Conservation (phyloP, 306 rosid species). For the Pterocarpus santalinus region DNA sequence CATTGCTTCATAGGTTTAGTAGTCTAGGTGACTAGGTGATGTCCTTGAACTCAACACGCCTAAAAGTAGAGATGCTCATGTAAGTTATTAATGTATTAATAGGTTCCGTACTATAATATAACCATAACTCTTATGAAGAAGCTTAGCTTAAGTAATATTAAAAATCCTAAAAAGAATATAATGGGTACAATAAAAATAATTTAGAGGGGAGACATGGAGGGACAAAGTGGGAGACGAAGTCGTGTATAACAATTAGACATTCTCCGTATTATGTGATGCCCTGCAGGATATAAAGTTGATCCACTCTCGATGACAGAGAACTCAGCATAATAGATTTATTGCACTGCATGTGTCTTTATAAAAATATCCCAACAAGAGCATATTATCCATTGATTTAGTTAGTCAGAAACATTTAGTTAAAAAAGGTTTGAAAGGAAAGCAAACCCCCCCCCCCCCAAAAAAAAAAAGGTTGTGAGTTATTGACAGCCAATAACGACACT, state of each 20-base stretch:
- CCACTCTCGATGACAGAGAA: not conserved
- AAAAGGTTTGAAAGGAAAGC: not conserved
- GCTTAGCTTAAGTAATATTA: not conserved
- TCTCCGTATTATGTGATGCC: constrained; percentile 23
- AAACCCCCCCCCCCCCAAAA: not conserved
- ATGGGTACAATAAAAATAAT: not conserved
- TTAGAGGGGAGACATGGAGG: not conserved
- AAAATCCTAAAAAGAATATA: not conserved
- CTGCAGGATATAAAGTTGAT: not conserved
- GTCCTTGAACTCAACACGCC: too few relatives aligned
- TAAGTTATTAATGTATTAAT: not conserved
- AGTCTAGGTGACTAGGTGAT: not conserved
- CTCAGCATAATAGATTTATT: not conserved
- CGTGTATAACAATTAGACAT: constrained; percentile 1
- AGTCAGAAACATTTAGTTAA: not conserved
- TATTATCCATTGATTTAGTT: not conserved
- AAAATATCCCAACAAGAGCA: not conserved
- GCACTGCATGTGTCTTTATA: too few relatives aligned
- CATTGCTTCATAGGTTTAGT: not conserved
- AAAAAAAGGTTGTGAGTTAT: not conserved
- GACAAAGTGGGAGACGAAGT: not conserved
- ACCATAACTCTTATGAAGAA: not conserved
- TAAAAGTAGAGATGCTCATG: not conserved
- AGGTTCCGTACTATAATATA: not conserved
- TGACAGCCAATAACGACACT: not conserved